These are phyloP conservation scores for Astrocystis sublimbata DNA, from an alignment of 495 filamentous ascomycete species.

Conservation along the genomic window DNA sequence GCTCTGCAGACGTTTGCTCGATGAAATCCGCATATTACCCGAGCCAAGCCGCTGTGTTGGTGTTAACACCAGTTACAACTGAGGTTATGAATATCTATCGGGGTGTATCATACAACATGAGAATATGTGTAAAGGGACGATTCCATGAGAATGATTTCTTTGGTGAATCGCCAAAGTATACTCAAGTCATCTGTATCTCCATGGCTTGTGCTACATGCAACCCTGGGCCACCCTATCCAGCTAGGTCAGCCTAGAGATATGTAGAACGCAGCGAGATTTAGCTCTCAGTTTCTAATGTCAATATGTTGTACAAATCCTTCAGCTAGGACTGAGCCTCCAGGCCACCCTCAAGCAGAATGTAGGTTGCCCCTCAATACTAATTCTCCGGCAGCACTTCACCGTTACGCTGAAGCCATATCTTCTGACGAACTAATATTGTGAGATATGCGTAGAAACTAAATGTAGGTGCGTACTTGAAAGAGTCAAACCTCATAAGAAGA, in stretches of 20 bases:
- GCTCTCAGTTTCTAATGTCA: background rate
- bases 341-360: background rate
- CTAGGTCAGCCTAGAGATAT: background rate
- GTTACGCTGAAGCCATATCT: background rate
- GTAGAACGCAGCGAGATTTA: background rate
- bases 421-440: too few relatives aligned
- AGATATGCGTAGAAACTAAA: background rate
- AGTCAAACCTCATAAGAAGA: too few relatives aligned
- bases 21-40: too few relatives aligned
- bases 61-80: background rate
- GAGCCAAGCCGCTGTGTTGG: background rate
- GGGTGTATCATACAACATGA: too few relatives aligned
- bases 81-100: background rate
- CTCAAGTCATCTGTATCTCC: background rate
- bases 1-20: background rate
- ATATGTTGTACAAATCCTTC: background rate
- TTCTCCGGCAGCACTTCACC: background rate
- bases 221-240: background rate
- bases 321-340: background rate
- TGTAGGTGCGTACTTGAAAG: background rate
- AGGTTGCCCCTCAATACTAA: too few relatives aligned
- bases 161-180: background rate
- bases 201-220: background rate
- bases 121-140: background rate
- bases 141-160: background rate